phyloP scores from a whole-genome alignment of 1,284 basidiomycete genomes.

The Heterobasidion parviporum region DNA sequence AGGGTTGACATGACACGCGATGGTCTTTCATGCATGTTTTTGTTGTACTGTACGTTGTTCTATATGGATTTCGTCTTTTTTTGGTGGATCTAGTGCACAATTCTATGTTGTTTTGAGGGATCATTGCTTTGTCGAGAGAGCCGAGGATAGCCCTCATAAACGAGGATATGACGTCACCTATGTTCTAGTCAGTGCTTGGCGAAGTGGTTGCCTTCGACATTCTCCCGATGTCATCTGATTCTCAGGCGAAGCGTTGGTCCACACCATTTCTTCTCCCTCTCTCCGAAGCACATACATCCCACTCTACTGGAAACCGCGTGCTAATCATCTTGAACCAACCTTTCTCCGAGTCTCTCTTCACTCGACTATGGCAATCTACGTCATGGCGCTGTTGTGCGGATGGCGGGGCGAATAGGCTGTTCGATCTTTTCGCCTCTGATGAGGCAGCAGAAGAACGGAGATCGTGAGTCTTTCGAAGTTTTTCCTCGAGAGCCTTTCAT shows the following conservation, averaged over 20 bases:
- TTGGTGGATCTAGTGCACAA: not conserved
- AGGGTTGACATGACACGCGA: slow-evolving; percentile 11
- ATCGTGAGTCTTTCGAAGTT: not conserved
- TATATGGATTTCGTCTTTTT: not conserved
- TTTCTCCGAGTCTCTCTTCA: slow-evolving; percentile 58
- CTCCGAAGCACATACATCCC: slow-evolving; percentile 4
- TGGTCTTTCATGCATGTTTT: not conserved
- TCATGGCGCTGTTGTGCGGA: slow-evolving; percentile 78
- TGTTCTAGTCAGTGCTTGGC: too few species aligned
- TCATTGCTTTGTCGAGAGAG: too few species aligned
- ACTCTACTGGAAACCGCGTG: slow-evolving; percentile 32
- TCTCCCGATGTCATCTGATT: too few species aligned
- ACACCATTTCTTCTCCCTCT: slow-evolving; percentile 27
- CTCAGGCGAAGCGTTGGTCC: slow-evolving; percentile 16
- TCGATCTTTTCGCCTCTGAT: slow-evolving; percentile 45
- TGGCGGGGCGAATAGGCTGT: slow-evolving; percentile 87
- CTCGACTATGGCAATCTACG: slow-evolving; percentile 62
- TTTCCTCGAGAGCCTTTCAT: not conserved
- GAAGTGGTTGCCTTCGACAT: too few species aligned
- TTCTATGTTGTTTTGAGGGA: not conserved
- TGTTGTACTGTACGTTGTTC: not conserved
- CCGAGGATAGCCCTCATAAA: too few species aligned
- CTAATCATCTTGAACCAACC: slow-evolving; percentile 88
- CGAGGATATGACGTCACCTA: too few species aligned
- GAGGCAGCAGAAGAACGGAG: not conserved